A percentile compares a stretch with the other conserved stretches of the same genome.
phyloP scores from a whole-genome alignment of 495 filamentous ascomycete genomes.

The Tuber microsphaerosporum region DNA sequence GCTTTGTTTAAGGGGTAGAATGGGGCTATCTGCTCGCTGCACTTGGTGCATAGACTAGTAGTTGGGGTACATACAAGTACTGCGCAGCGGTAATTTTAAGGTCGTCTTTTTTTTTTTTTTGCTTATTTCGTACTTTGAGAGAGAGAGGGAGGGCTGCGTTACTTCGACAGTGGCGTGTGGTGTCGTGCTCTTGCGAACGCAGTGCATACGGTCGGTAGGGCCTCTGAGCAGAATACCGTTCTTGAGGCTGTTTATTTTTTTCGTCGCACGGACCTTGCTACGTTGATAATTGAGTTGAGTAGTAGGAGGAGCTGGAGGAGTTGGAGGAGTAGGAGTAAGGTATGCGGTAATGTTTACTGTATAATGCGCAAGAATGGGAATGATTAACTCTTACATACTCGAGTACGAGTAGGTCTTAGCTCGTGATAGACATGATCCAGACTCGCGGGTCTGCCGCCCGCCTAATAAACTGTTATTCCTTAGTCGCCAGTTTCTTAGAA shows the following conservation, averaged over 20 bases:
- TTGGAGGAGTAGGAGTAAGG: not conserved
- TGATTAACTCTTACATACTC: constrained; percentile 3
- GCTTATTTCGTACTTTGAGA: not conserved
- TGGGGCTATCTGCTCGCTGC: not conserved
- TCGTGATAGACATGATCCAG: not conserved
- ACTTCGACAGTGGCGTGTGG: not conserved
- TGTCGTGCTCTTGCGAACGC: not conserved
- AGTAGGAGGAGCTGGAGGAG: constrained; percentile 4
- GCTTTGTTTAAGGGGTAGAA: not conserved
- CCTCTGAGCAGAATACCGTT: not conserved
- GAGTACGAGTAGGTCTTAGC: no score
- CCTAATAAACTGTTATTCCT: not conserved
- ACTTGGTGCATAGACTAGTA: not conserved
- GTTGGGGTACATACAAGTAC: not conserved
- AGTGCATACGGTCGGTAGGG: not conserved
- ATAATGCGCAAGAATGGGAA: not conserved
- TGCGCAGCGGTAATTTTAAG: not conserved
- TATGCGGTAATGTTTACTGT: not conserved
- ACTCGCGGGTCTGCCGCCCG: not conserved
- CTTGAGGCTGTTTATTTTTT: not conserved
- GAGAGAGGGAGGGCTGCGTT: not conserved
- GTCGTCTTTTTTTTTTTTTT: not conserved
- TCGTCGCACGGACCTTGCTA: not conserved
- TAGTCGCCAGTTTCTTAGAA: not conserved
- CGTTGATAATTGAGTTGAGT: not conserved